Evolutionary conservation across 176 grass and related monocot species (phyloP).

Genomic region (Tillandsia fasciculata): DNA sequence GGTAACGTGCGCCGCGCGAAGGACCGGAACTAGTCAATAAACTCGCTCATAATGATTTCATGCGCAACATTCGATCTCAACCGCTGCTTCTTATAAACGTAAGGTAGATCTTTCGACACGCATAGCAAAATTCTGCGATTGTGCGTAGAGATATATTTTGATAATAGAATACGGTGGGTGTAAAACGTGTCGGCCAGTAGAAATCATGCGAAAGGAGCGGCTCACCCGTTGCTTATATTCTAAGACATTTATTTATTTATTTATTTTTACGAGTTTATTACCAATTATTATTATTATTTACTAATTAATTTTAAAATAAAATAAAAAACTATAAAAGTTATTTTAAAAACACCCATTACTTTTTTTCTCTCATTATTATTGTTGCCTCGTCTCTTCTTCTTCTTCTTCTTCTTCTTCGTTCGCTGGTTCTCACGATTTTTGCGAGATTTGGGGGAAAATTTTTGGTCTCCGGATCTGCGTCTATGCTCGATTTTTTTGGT

Average conservation of each 20-base stretch:
- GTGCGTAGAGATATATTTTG: not conserved
- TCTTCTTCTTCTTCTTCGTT: too few species aligned
- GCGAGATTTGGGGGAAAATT: not conserved
- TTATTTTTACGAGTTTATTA: not conserved
- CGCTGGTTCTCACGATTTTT: not conserved
- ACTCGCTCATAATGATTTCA: not conserved
- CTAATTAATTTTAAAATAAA: too few species aligned
- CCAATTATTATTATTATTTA: too few species aligned
- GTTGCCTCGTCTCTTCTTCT: too few species aligned
- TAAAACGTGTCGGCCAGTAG: not conserved
- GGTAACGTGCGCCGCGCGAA: constrained; percentile 1
- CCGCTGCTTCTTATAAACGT: not conserved
- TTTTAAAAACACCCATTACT: too few species aligned
- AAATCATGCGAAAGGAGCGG: not conserved
- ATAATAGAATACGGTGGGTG: not conserved
- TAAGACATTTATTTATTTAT: not conserved
- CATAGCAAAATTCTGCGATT: not conserved
- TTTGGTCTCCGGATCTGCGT: not conserved
- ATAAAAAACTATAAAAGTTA: too few species aligned
- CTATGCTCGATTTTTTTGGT: not conserved
- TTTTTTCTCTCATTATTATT: too few species aligned
- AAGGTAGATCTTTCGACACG: not conserved
- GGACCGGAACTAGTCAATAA: not conserved
- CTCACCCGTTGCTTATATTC: not conserved
- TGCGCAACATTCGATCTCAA: not conserved